Conservation (phyloP, 2,329 filamentous ascomycete species). For the Chaetomiaceae sp. region DNA sequence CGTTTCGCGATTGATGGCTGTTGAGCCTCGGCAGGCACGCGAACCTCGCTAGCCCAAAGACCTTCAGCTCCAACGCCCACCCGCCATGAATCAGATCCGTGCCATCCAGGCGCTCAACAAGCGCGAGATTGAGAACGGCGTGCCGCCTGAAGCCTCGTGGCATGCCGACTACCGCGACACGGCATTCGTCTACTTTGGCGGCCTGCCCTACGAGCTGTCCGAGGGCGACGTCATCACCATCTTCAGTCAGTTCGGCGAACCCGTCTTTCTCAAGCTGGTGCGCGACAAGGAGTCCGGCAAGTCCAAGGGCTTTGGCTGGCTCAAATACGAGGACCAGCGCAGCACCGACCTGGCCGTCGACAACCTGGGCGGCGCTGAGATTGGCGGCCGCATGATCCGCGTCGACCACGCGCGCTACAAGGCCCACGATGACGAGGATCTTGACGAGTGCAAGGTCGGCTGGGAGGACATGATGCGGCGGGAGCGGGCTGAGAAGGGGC, state of each 20-base stretch:
- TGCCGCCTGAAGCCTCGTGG: constrained; percentile 87
- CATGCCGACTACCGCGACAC: constrained; percentile 94
- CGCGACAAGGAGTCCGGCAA: constrained; percentile 97
- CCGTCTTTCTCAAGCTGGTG: constrained; percentile 83
- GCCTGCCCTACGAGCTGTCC: constrained; percentile 82
- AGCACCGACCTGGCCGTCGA: constrained; percentile 95
- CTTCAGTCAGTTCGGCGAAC: constrained; percentile 95
- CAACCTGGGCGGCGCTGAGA: constrained; percentile 80
- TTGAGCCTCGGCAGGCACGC: constrained; percentile 7
- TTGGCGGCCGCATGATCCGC: constrained; percentile 71
- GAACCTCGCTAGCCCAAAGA: neutral
- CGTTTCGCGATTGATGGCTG: too few relatives aligned
- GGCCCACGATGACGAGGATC: constrained; percentile 69
- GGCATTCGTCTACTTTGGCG: constrained; percentile 93
- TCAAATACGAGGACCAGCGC: constrained; percentile 97
- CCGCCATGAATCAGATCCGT: constrained; percentile 82
- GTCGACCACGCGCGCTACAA: constrained; percentile 96
- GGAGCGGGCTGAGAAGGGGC: constrained; percentile 38
- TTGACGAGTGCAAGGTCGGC: constrained; percentile 52
- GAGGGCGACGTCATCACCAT: constrained; percentile 96
- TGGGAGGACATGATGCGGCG: constrained; percentile 54
- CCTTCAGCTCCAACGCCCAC: neutral
- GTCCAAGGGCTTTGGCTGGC: constrained; percentile 87
- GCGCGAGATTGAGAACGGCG: constrained; percentile 82
- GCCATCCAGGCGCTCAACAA: constrained; percentile 91